Evolutionary conservation across 257 asterid species (phyloP), one percentile per base, ranked within the genome.

Genomic region (Nicotiana paniculata): DNA sequence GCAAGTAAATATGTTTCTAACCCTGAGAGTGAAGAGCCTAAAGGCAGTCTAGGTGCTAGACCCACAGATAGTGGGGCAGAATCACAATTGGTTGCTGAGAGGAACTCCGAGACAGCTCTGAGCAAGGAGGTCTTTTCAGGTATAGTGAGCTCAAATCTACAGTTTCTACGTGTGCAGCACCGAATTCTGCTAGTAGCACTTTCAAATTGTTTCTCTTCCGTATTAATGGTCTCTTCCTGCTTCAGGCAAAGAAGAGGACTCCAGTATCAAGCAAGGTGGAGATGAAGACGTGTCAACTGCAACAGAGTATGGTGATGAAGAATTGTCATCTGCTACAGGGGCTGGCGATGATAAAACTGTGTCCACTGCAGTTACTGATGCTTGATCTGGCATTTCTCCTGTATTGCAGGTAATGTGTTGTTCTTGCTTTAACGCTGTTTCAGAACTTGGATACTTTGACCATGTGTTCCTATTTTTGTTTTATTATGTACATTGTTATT

Each of bases 31-130:
- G 46, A 64, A n/a, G 64, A 80, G 62, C 70, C 15, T 54, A 51
- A 64, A 64, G 30, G 55, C 57, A 80, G 65, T 48, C 65, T 64
- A 64, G 83, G 72, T 80, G 77, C 76, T 64, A 33, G 53, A 64
- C 7, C 76, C 12, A 48, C 82, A 63, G 18, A 10, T 39, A 33
- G 28, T 63, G 82, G 74, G 67, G 46, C 9, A 51, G 63, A 51
- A 75, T 51, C 80, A 28, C 63, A 75, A 75, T 51, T 51, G 80
- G 46, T 51, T 6, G 5, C 46, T 75, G 28, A 48, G 62, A 74
- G 43, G 28, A 35, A 7, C 80, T 28, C 46, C 13, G 16, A 75
- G 80, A 46, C 63, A 75, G 64, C 30, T 51, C 63, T 28, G 46
- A 75, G 43, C 63, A 75, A 75, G 63, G 63, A 74, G 32, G 62